These are phyloP conservation scores for Penicillium aurantiogriseum DNA, from an alignment of 2,329 filamentous ascomycete genomes.

Conservation along the genomic window DNA sequence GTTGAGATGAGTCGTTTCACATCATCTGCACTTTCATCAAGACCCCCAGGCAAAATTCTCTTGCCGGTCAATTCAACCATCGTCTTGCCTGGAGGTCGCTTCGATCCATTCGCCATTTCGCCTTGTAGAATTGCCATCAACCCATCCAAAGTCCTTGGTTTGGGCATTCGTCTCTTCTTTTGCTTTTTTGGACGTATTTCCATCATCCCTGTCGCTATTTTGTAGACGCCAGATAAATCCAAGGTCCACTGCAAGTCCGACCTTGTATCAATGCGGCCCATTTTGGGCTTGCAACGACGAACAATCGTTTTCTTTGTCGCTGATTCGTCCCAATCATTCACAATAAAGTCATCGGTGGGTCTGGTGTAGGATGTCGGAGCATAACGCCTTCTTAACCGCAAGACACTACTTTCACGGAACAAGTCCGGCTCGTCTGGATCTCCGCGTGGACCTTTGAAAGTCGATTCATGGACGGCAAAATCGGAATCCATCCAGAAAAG, in stretches of 20 bases:
- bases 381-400: conserved; percentile 25
- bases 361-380: conserved; percentile 8
- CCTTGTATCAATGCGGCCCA: conserved; percentile 10
- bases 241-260: conserved; percentile 30
- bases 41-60: conserved; percentile 33
- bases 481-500: conserved; percentile 36
- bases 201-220: conserved; percentile 21
- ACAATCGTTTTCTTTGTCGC: conserved; percentile 8
- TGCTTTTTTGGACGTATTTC: background rate
- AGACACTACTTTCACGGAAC: conserved; percentile 17
- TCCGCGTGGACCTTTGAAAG: conserved; percentile 26
- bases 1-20: conserved; percentile 28
- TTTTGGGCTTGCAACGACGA: conserved; percentile 6
- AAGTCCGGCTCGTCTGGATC: conserved; percentile 15
- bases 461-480: conserved; percentile 36
- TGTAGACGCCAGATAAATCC: conserved; percentile 21
- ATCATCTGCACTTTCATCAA: conserved; percentile 36
- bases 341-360: conserved; percentile 34
- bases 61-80: conserved; percentile 36
- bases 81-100: conserved; percentile 25
- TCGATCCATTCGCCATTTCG: conserved; percentile 5
- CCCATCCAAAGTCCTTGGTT: conserved; percentile 21
- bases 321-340: conserved; percentile 40
- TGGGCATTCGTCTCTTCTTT: conserved; percentile 3
- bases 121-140: conserved; percentile 23